Conservation (phyloP, 1,284 basidiomycete genomes). For the Ceratorhiza oryzae-sativae region DNA sequence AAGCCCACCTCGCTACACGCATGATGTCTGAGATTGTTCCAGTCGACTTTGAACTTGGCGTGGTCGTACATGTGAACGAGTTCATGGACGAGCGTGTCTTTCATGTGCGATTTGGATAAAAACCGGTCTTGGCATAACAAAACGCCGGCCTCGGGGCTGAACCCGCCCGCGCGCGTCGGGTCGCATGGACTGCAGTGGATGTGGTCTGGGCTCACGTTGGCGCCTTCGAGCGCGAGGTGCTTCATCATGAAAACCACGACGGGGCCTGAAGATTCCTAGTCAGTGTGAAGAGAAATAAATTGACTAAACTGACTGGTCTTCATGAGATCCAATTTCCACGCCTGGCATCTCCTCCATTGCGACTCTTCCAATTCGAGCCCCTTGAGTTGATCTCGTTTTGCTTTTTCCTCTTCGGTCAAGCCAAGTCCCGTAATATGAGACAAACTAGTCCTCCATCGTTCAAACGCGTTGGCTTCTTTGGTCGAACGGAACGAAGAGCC, state of each 20-base stretch:
- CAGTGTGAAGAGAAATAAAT: not conserved
- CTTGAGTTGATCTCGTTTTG: slow-evolving; percentile 44
- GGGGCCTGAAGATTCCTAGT: slow-evolving; percentile 64
- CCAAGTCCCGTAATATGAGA: slow-evolving; percentile 53
- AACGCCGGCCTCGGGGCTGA: slow-evolving; percentile 77
- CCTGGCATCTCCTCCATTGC: slow-evolving; percentile 56
- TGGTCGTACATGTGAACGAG: slow-evolving; percentile 97
- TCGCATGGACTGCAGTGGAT: slow-evolving; percentile 87
- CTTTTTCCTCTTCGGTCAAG: slow-evolving; percentile 48
- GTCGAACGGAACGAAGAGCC: slow-evolving; percentile 7
- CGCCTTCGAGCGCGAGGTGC: slow-evolving; percentile 74
- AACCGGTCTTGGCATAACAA: slow-evolving; percentile 85
- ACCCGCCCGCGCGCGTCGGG: slow-evolving; percentile 78
- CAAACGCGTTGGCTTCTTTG: slow-evolving; percentile 47
- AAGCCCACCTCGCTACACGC: slow-evolving; percentile 87
- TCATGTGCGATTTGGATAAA: slow-evolving; percentile 84
- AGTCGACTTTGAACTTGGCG: slow-evolving; percentile 92
- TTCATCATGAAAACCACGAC: slow-evolving; percentile 87
- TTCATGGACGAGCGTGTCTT: slow-evolving; percentile 93
- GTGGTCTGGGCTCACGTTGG: slow-evolving; percentile 68
- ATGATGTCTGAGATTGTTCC: slow-evolving; percentile 89
- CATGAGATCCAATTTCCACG: slow-evolving; percentile 55
- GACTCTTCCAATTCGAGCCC: slow-evolving; percentile 47
- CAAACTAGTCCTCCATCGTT: slow-evolving; percentile 51
- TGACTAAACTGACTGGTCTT: slow-evolving; percentile 50